Base-by-base conservation (phyloP, 2,329 filamentous ascomycete genomes). In the Fusarium palustre region DNA sequence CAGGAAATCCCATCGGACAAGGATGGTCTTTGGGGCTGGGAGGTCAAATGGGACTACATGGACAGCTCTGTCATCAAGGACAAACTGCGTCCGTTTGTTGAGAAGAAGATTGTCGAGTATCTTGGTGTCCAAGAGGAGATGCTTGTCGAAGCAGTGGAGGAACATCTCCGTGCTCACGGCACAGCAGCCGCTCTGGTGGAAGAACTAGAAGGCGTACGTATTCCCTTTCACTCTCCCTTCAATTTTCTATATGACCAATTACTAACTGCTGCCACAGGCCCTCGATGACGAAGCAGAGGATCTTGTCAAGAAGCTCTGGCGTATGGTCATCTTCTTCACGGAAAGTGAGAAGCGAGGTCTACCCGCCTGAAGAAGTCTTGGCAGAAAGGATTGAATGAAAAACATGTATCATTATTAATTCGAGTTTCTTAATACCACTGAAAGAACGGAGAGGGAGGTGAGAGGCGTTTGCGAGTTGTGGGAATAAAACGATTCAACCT, bases 101-200 rank as follows among this genome's bases (percentile, higher is more conserved):
- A 97, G 84, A 97, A 97, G 87, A 99, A 98, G 86, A 93, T 98
- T 72, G 91, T 99, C 64, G 96, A 99, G 80, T 97, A 96, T 74
- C 87, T 99, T 49, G 97, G 97, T 63, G 92, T 99, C 60, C 94
- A 98, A 81, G 96, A 99, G 79, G 93, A 98, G 81, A 90, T 97
- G 82, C 84, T 99, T 48, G 94, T 99, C 33, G 94, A 97, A 76
- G 91, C 96, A 43, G 93, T 98, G 39, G 91, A 97, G 76, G 91
- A 94, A 75, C 93, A 97, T 79, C 83, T 99, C 67, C 88, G 91
- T 69, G 90, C 90, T 73, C 90, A 91, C 73, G 90, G 90, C 28
- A 87, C 86, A 67, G 92, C 96, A n/a, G 86, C 90, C 64, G 92
- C 92, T 57, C 79, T 99, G 73, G 92, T 95, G 22, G 92, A 93